Base-by-base conservation (phyloP, 1,284 basidiomycete species). In the Phylloboletellus chloephorus region DNA sequence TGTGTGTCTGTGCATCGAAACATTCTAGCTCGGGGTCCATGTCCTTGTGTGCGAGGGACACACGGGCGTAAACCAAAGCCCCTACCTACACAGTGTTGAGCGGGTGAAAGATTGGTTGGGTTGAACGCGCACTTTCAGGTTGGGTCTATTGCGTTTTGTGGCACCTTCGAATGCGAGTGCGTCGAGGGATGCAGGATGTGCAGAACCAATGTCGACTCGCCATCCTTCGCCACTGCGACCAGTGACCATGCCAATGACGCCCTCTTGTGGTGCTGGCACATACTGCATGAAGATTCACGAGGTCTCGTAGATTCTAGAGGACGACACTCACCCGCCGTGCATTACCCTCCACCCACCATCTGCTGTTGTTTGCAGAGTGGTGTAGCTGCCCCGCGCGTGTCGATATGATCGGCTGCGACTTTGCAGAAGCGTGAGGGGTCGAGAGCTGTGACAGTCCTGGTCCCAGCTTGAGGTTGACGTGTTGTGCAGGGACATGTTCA, bases 11-110 rank as follows among this genome's bases (percentile, higher is more conserved):
- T 3, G 86, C 85, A 56, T 91, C 85, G 54, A 90, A 88, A 58
- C 88, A 92, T 57, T 90, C 87, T 4, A 92, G 67, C 54, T 92
- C 88, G 2, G 88, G 88, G 39, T 92, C 88, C 80, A 90, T 89
- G 57, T 92, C 88, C 55, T 86, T 88, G 54, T 90, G 85, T 11
- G 89, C 88, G 17, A 91, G 65, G 8, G 86, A 88, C 22, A 92
- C 80, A 31, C 88, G 78, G 2, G 86, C 87, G 61, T 90, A 92
- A 2, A 92, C 72, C 28, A 91, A 63, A 7, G 79, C 75, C 24
- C 89, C 88, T 34, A 92, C 77, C 88, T 92, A 50, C 3, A 35
- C 10, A 25, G 20, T 3, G 23, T 30, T 34, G 17, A 15, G 21
- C n/a, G 7, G 26, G 16, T 1, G 31, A 26, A 9, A 37, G 19